phyloP scores from a whole-genome alignment of 2,329 filamentous ascomycete species.

The Hypoxylon sp. region DNA sequence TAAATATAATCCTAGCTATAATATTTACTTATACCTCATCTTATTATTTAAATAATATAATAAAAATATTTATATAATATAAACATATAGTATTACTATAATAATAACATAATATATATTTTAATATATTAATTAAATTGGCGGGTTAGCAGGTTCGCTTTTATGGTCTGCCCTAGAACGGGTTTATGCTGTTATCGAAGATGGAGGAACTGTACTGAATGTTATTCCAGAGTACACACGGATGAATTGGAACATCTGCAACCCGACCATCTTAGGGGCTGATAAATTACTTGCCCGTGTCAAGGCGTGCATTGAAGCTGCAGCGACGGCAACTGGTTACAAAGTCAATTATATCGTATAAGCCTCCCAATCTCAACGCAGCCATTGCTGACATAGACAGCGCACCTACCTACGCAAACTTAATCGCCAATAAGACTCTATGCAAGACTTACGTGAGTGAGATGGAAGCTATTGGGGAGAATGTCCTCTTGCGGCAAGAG shows the following conservation, averaged over 20 bases:
- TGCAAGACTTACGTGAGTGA: constrained; percentile 59
- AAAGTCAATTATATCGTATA: constrained; percentile 53
- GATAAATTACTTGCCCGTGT: constrained; percentile 51
- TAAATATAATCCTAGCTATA: no score
- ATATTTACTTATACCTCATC: no score
- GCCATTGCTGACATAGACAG: constrained; percentile 36
- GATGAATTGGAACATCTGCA: constrained; percentile 57
- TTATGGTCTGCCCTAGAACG: constrained; percentile 27
- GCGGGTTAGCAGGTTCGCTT: no score
- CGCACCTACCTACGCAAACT: constrained; percentile 58
- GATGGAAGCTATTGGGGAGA: constrained; percentile 57
- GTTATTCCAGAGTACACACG: constrained; percentile 56
- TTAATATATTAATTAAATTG: no score
- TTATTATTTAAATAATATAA: no score
- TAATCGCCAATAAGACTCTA: constrained; percentile 59
- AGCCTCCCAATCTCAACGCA: constrained; percentile 23
- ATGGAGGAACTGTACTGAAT: constrained; percentile 55
- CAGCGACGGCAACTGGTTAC: constrained; percentile 53
- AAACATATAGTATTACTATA: no score
- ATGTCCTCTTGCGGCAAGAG: constrained; percentile 53
- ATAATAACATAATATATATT: no score
- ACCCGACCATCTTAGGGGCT: constrained; percentile 50
- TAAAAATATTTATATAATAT: no score
- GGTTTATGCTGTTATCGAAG: constrained; percentile 55
- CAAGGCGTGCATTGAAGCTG: constrained; percentile 54